Evolutionary conservation across 2,329 filamentous ascomycete species (phyloP).

Genomic region (Lasiodiplodia hormozganensis): DNA sequence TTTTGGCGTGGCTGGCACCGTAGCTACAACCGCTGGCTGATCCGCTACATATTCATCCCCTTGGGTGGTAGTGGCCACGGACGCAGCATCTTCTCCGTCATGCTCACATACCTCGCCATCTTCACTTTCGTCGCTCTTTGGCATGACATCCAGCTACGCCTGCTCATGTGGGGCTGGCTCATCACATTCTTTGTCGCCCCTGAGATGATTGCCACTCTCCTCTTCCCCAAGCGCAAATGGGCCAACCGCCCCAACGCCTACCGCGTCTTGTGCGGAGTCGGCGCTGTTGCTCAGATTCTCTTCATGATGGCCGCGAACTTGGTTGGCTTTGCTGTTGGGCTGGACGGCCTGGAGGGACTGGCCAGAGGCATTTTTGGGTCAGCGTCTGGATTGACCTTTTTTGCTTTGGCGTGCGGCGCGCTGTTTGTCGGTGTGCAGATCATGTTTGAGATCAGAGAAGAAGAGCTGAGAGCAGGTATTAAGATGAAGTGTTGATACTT

Average conservation of each 20-base stretch:
- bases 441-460: constrained; percentile 95
- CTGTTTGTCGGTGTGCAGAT: constrained; percentile 87
- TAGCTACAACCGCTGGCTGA: constrained; percentile 91
- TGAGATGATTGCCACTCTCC: constrained; percentile 73
- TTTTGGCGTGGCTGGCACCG: constrained; percentile 99
- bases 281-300: constrained; percentile 81
- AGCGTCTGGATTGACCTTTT: constrained; percentile 76
- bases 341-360: constrained; percentile 84
- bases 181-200: constrained; percentile 93
- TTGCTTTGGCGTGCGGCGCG: constrained; percentile 72
- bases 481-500: constrained; percentile 75
- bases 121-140: constrained; percentile 98
- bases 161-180: constrained; percentile 97
- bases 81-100: constrained; percentile 70
- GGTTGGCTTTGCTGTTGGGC: constrained; percentile 90
- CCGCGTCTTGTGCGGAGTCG: constrained; percentile 79
- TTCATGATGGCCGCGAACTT: constrained; percentile 98
- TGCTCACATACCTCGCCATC: constrained; percentile 79
- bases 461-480: constrained; percentile 82
- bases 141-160: constrained; percentile 92
- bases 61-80: constrained; percentile 71
- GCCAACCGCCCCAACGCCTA: constrained; percentile 73
- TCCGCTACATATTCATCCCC: constrained; percentile 93
- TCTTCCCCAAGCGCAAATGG: constrained; percentile 80
- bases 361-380: constrained; percentile 77